Percentiles rank a stretch among this genome's conserved stretches.
Evolutionary conservation across 2,329 filamentous ascomycete species (phyloP).

Genomic region (Kalaharituber pfeilii): DNA sequence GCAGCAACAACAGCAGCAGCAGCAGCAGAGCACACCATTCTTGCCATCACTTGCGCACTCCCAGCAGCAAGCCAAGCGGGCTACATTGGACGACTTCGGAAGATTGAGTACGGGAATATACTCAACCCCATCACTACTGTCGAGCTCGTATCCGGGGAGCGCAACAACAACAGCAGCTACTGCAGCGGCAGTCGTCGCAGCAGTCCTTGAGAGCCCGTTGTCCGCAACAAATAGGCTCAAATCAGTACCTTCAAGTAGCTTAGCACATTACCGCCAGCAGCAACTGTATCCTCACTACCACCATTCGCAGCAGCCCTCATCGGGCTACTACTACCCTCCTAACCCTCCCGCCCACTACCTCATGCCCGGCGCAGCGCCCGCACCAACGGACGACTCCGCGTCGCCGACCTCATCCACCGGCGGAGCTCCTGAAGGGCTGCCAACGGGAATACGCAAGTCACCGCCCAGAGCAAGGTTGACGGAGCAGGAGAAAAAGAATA

Average conservation of each 20-base stretch:
- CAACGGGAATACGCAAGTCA: constrained; percentile 5
- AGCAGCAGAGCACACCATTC: background rate
- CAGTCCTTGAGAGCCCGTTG: background rate
- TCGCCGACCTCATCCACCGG: background rate
- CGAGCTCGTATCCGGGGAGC: no score
- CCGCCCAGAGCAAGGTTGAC: constrained; percentile 46
- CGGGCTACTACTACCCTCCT: background rate
- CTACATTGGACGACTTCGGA: background rate
- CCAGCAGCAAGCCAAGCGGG: background rate
- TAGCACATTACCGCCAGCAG: background rate
- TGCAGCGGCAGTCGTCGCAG: background rate
- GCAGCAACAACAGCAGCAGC: constrained; percentile 8
- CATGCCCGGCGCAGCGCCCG: background rate
- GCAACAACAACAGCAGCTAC: background rate
- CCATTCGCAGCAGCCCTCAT: background rate
- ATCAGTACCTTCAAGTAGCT: background rate
- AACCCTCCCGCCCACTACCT: no score
- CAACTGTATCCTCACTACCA: background rate
- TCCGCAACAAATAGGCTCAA: background rate
- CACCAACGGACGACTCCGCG: background rate
- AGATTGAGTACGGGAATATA: background rate
- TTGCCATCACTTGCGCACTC: background rate
- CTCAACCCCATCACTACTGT: background rate
- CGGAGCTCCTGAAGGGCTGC: background rate
- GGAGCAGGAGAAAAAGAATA: constrained; percentile 54